A percentile compares a stretch with the other conserved stretches of the same genome.
These are phyloP conservation scores for Pseudogymnoascus sp. DNA, from an alignment of 2,329 filamentous ascomycete species.

Conservation along the genomic window DNA sequence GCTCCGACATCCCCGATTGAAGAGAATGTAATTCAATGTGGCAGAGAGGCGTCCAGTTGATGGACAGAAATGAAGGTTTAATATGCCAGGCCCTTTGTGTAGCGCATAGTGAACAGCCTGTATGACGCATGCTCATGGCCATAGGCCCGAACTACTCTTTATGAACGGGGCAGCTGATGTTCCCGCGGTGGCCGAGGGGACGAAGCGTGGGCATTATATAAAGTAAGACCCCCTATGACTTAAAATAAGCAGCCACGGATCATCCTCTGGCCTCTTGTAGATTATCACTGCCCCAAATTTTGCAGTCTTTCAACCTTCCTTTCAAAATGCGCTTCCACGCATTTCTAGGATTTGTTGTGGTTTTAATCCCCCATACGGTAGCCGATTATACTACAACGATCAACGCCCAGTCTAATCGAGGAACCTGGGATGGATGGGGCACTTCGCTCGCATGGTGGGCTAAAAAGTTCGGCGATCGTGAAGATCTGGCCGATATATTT, in stretches of 20 bases:
- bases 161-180: not conserved
- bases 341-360: not conserved
- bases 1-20: not conserved
- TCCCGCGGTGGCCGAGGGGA: not conserved
- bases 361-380: not conserved
- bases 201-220: not conserved
- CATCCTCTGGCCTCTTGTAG: not conserved
- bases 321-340: not conserved
- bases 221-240: not conserved
- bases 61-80: not conserved
- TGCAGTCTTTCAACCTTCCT: not conserved
- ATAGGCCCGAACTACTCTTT: not conserved
- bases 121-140: not conserved
- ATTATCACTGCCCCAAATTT: not conserved
- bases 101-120: not conserved
- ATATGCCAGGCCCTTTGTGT: not conserved
- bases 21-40: not conserved
- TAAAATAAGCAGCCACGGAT: not conserved
- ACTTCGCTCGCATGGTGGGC: conserved; percentile 40
- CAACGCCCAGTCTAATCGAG: conserved; percentile 30
- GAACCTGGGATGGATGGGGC: conserved; percentile 39
- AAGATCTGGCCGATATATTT: conserved; percentile 36
- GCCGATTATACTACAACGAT: conserved; percentile 30
- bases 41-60: not conserved
- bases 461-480: conserved; percentile 33